Evolutionary conservation across 768 basidiomycete genomes (phyloP).

Genomic region (Stropharia rugosoannulata): DNA sequence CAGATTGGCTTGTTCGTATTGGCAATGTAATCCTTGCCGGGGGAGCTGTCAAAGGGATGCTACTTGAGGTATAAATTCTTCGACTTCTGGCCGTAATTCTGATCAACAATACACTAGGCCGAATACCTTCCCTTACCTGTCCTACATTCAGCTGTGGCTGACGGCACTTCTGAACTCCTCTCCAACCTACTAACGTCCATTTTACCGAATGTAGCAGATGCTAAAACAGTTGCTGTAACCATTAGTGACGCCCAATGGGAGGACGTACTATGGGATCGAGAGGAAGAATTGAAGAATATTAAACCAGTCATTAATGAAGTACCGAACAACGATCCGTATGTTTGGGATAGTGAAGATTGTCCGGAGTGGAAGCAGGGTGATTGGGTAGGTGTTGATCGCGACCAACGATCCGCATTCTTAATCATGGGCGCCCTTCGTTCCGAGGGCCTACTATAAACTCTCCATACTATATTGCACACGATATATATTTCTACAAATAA

Average conservation of each 20-base stretch:
- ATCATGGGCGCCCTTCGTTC: slow-evolving; percentile 75
- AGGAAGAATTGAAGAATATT: slow-evolving; percentile 49
- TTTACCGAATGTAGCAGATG: slow-evolving; percentile 70
- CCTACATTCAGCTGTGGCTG: slow-evolving; percentile 60
- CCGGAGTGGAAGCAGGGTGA: slow-evolving; percentile 53
- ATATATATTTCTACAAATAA: neutral
- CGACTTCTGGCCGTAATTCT: neutral
- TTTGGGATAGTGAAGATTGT: slow-evolving; percentile 56
- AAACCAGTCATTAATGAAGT: slow-evolving; percentile 14
- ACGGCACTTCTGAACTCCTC: slow-evolving; percentile 71
- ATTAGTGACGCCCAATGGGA: slow-evolving; percentile 80
- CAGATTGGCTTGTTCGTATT: slow-evolving; percentile 78
- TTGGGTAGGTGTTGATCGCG: slow-evolving; percentile 78
- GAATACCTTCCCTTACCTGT: slow-evolving; percentile 80
- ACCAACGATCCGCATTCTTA: slow-evolving; percentile 75
- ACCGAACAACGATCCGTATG: slow-evolving; percentile 55
- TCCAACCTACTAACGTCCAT: slow-evolving; percentile 75
- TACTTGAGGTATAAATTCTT: slow-evolving; percentile 60
- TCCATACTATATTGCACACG: neutral
- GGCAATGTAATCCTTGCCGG: slow-evolving; percentile 78
- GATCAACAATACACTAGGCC: slow-evolving; percentile 42
- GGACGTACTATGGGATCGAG: slow-evolving; percentile 75
- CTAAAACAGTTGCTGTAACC: slow-evolving; percentile 75
- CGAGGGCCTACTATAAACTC: slow-evolving; percentile 57
- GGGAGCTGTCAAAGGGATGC: slow-evolving; percentile 79